Percentiles rank a stretch among this genome's conserved stretches.
Conservation (phyloP, 805 yeast genomes). For the Candida krabiensis region DNA sequence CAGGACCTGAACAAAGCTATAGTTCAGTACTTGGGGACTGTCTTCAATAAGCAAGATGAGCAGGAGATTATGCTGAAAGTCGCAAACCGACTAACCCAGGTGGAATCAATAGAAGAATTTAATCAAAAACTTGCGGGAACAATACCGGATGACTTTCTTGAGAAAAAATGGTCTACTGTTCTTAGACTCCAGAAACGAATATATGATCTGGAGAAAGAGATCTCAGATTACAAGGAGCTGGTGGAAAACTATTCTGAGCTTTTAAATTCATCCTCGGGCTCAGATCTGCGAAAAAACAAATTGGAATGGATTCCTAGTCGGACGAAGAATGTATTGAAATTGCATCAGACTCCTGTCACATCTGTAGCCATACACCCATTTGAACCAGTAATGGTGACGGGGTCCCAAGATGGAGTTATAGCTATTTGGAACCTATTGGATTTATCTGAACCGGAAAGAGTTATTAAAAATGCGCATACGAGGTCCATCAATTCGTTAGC, state of each 20-base stretch:
- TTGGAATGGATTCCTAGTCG: slow-evolving; percentile 64
- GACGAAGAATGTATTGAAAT: slow-evolving; percentile 44
- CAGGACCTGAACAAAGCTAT: slow-evolving; percentile 37
- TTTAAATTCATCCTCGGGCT: slow-evolving; percentile 12
- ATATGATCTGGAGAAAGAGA: slow-evolving; percentile 65
- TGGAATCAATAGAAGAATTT: slow-evolving; percentile 5
- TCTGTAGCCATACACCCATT: slow-evolving; percentile 71
- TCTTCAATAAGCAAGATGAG: slow-evolving; percentile 9
- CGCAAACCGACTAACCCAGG: slow-evolving; percentile 7
- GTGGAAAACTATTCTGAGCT: slow-evolving; percentile 31
- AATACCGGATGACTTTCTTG: slow-evolving; percentile 40
- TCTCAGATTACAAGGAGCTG: slow-evolving; percentile 47
- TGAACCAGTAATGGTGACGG: slow-evolving; percentile 64
- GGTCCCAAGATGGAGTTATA: slow-evolving; percentile 71
- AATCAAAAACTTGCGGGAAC: slow-evolving; percentile 5
- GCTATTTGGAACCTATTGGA: slow-evolving; percentile 70
- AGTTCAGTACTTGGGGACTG: slow-evolving; percentile 31
- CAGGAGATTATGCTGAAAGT: slow-evolving; percentile 2
- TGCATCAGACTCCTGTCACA: slow-evolving; percentile 62
- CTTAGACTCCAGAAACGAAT: slow-evolving; percentile 74
- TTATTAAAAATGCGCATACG: slow-evolving; percentile 70
- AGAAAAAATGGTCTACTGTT: slow-evolving; percentile 87
- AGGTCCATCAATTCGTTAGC: slow-evolving; percentile 59
- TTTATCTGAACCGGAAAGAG: slow-evolving; percentile 57
- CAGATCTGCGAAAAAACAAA: slow-evolving; percentile 28